Percentiles rank a stretch among this genome's conserved stretches.
Evolutionary conservation across 306 rosid genomes (phyloP).

Genomic region (Alnus rubra): DNA sequence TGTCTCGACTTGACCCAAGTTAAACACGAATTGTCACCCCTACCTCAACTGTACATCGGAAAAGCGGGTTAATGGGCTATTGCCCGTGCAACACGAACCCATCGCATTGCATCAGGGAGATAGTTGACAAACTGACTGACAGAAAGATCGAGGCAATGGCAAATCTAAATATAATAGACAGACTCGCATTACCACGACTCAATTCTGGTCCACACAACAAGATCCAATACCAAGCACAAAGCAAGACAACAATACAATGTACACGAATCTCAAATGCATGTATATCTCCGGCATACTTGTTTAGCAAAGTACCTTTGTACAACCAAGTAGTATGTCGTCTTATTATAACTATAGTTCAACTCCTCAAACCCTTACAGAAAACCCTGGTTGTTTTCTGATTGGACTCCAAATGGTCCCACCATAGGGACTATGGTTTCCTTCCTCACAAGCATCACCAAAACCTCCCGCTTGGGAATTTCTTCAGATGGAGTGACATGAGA

Average conservation of each 20-base stretch:
- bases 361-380: conserved; percentile 38
- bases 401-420: conserved; percentile 26
- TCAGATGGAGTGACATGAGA: conserved; percentile 1
- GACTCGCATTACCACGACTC: background rate
- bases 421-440: background rate
- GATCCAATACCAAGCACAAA: conserved; percentile 6
- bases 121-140: background rate
- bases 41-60: background rate
- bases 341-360: conserved; percentile 35
- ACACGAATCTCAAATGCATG: conserved; percentile 6
- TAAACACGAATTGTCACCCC: too few relatives aligned
- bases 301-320: conserved; percentile 27
- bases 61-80: background rate
- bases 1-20: too few relatives aligned
- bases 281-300: conserved; percentile 18
- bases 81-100: background rate
- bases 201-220: background rate
- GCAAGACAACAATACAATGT: conserved; percentile 5
- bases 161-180: too few relatives aligned
- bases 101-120: background rate
- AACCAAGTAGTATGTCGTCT: conserved; percentile 25
- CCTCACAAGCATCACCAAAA: conserved; percentile 18
- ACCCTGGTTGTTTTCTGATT: conserved; percentile 34
- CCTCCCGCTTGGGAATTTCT: background rate
- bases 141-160: background rate